phyloP scores from a whole-genome alignment of 306 rosid species.

The Potentilla sterilis region DNA sequence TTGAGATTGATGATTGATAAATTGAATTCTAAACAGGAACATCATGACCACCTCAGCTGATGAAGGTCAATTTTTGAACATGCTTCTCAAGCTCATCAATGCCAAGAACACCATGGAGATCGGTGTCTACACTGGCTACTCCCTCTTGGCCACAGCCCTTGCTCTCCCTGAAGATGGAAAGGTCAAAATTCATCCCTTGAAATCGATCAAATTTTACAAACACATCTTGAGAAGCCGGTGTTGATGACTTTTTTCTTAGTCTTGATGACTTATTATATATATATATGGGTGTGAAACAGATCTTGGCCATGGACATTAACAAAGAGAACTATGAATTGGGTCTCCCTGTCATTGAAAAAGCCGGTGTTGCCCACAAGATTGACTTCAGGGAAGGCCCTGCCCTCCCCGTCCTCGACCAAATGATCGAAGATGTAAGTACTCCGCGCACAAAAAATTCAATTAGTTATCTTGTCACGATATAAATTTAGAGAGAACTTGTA shows the following conservation, averaged over 20 bases:
- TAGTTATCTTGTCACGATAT: background rate
- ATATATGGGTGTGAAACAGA: conserved; percentile 35
- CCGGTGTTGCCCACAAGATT: conserved; percentile 86
- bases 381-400: conserved; percentile 96
- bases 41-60: conserved; percentile 93
- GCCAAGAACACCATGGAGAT: conserved; percentile 97
- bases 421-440: conserved; percentile 55
- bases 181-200: conserved; percentile 32
- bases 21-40: conserved; percentile 53
- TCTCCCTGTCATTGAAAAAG: conserved; percentile 66
- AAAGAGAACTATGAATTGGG: conserved; percentile 86
- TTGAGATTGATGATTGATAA: background rate
- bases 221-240: background rate
- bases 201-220: background rate
- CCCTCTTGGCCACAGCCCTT: conserved; percentile 89
- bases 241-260: too few relatives aligned
- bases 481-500: background rate
- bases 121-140: conserved; percentile 94
- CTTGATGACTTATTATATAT: background rate
- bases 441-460: too few relatives aligned
- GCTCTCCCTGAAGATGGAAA: conserved; percentile 93
- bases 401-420: conserved; percentile 74
- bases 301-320: conserved; percentile 91
- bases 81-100: conserved; percentile 85
- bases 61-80: conserved; percentile 86